These are phyloP conservation scores for Solanum sejunctum DNA, from an alignment of 257 asterid species.

Conservation along the genomic window DNA sequence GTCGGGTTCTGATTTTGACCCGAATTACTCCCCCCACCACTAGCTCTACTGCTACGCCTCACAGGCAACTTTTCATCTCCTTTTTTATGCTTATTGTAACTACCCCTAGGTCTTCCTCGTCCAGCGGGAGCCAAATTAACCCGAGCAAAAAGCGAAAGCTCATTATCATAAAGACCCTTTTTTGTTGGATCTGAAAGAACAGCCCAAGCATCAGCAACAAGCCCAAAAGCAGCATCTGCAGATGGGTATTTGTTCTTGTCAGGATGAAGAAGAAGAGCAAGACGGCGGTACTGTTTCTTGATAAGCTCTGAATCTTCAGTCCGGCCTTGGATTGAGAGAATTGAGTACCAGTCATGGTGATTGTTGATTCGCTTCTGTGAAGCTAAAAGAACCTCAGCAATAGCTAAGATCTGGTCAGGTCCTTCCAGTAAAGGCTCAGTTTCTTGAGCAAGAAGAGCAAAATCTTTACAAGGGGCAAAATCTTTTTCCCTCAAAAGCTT, in stretches of 20 bases:
- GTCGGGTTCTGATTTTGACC: neutral
- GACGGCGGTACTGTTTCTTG: conserved; percentile 79
- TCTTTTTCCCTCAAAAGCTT: conserved; percentile 66
- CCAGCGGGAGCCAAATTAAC: conserved; percentile 38
- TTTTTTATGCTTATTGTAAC: conserved; percentile 5
- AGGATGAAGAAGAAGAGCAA: conserved; percentile 87
- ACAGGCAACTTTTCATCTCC: conserved; percentile 51
- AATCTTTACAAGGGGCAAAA: conserved; percentile 48
- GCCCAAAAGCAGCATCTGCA: conserved; percentile 79
- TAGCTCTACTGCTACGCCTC: conserved; percentile 28
- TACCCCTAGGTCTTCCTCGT: conserved; percentile 15
- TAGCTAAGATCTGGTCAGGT: conserved; percentile 86
- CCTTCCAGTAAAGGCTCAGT: conserved; percentile 89
- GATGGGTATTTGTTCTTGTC: conserved; percentile 80
- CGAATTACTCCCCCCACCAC: neutral
- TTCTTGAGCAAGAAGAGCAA: conserved; percentile 75
- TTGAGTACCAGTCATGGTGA: conserved; percentile 67
- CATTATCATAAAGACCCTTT: conserved; percentile 42
- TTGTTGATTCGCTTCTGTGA: conserved; percentile 39
- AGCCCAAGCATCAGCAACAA: conserved; percentile 85
- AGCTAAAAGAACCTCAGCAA: conserved; percentile 64
- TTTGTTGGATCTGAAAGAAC: conserved; percentile 55
- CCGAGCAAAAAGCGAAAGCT: conserved; percentile 30
- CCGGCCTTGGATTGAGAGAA: conserved; percentile 52
- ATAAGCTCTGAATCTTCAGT: conserved; percentile 52